A percentile compares a stretch with the other conserved stretches of the same genome.
Evolutionary conservation across 768 basidiomycete species (phyloP).

Genomic region (Amanita rubescens): DNA sequence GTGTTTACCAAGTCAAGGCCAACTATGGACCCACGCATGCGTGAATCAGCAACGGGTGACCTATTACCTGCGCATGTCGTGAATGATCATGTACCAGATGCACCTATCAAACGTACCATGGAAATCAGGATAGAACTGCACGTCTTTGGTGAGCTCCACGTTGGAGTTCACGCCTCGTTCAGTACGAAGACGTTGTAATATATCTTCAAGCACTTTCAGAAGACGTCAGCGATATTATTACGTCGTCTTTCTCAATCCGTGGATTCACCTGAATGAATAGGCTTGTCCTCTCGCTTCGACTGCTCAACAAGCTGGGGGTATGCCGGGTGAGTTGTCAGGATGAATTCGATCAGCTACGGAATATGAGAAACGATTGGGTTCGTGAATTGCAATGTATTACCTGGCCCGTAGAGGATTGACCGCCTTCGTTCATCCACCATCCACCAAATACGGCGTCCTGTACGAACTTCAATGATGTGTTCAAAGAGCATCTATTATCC

Average conservation of each 20-base stretch:
- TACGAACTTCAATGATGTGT: conserved; percentile 4
- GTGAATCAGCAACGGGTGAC: conserved; percentile 93
- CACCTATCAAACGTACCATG: conserved; percentile 49
- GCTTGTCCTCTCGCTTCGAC: conserved; percentile 51
- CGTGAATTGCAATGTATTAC: conserved; percentile 25
- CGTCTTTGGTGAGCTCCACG: conserved; percentile 82
- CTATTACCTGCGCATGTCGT: conserved; percentile 64
- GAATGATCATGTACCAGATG: neutral
- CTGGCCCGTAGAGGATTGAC: conserved; percentile 97
- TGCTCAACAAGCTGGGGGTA: conserved; percentile 60
- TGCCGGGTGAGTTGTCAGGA: conserved; percentile 87
- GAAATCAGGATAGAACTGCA: conserved; percentile 94
- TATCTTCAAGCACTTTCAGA: conserved; percentile 58
- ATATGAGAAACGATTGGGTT: neutral
- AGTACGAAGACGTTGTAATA: conserved; percentile 57
- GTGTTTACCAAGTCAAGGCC: conserved; percentile 69
- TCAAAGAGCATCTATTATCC: neutral
- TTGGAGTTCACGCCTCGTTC: conserved; percentile 51
- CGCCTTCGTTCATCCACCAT: conserved; percentile 99
- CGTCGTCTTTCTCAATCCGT: neutral
- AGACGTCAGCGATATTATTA: neutral
- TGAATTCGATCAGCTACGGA: conserved; percentile 81
- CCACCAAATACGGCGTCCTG: conserved; percentile 86
- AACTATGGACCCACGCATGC: conserved; percentile 87
- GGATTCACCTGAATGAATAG: conserved; percentile 47